Evolutionary conservation across 192 early-diverging fungal genomes (phyloP), one percentile per base, ranked within the genome.

Genomic region (Coemansia sp.): DNA sequence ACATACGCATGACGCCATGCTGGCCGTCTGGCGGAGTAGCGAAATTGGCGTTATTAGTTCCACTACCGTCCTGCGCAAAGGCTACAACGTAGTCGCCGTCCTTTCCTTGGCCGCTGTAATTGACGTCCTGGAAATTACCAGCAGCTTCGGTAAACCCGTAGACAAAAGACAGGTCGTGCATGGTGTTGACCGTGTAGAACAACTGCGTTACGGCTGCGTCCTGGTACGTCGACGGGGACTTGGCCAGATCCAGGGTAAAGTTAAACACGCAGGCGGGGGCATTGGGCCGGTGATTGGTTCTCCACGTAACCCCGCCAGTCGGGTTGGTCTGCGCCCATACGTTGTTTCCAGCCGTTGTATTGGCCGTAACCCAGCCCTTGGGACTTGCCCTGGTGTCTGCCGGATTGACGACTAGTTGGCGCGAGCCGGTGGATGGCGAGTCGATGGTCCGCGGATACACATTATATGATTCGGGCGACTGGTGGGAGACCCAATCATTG

Each of bases 41-140:
- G 85, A 98, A 98, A 70, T 95, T 94, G 58, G 95, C 95, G 82
- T 95, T 95, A 70, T 94, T 91, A 58, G 84, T 86, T 42, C 94
- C 95, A 35, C 87, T 87, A 6, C 92, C 91, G 76, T 95, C 93
- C 72, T 98, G 95, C 9, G 90, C 93, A 69, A 91, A 90, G 22
- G 93, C 94, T 66, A 95, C 87, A 3, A 98, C 91, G n/a, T 87
- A 82, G 81, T 98, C 95, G 34, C 76, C 80, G 38, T 83, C 93
- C 38, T 69, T 59, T 14, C 94, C 94, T 7, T 89, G 86, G 21
- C 83, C 81, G 44, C 82, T 84, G 61, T 90, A 81, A 67, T 98
- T 98, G 68, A 88, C 74, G 65, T 92, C 87, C 76, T 98, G 95
- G 81, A 98, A 98, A 69, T 98, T 98, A 17, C 95, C 95, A 1